Base-by-base conservation (phyloP, 2,329 filamentous ascomycete species). In the Acarospora socialis region DNA sequence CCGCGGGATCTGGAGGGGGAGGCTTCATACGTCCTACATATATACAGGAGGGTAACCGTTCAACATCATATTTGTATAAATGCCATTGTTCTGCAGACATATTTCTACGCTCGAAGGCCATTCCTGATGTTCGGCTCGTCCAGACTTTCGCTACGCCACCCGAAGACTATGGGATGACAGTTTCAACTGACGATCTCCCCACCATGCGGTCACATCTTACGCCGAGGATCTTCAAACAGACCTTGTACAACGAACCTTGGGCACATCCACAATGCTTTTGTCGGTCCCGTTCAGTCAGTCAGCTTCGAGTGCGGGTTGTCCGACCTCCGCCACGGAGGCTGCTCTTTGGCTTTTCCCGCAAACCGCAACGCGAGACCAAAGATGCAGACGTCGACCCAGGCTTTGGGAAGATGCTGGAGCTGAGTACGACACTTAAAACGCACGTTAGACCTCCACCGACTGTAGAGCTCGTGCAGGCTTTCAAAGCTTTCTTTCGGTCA, bases 181-280 rank as follows among this genome's bases (percentile, higher is more conserved):
- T 25, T 13, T 15, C 12, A 13, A 25, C 8, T 25, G 12, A 13
- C 2, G 7, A 15, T 4, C 23, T 15, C 23, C 40, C 38, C 37
- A 54, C 50, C 36, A 74, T 74, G 70, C 64, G 65, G 34, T 71
- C 70, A 41, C 67, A 71, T 43, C 58, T 75, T 46, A 70, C 69
- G 38, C 68, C 69, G 51, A 57, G 62, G 52, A 66, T 73, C 43
- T 71, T 71, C 52, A 65, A 67, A 44, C 61, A 63, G 46, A 56
- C 75, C 42, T 54, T 70, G 37, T 61, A 63, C 48, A 63, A 65
- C 49, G 58, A 66, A 41, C 56, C 57, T 28, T 54, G 63, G 18
- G 39, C 59, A 26, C 53, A 57, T 47, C 38, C 30, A 35, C 38
- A 16, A 28, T 35, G 28, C 24, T 21, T 9, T 27, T 21, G 17